Percentiles rank a stretch among this genome's conserved stretches.
Conservation (phyloP, 2,329 filamentous ascomycete species). For the Phyllachora maydis region DNA sequence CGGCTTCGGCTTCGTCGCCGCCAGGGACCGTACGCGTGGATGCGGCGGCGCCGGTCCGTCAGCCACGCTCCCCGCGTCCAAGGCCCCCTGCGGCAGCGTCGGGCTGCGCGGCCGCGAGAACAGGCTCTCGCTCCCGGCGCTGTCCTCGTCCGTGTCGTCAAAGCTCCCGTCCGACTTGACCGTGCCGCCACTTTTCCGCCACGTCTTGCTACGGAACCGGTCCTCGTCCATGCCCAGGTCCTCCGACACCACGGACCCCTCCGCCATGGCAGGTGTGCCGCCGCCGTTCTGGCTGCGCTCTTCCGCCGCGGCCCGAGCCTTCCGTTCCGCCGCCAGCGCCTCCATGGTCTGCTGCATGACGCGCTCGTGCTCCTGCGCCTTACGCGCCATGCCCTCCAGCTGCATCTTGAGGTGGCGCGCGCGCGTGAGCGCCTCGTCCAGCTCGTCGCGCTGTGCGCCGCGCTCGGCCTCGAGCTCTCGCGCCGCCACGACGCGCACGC, state of each 20-base stretch:
- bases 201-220: constrained; percentile 15
- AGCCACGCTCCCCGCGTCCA: constrained; percentile 4
- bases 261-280: constrained; percentile 4
- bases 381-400: constrained; percentile 34
- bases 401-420: constrained; percentile 33
- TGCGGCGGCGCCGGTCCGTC: constrained; percentile 4
- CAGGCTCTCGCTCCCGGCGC: constrained; percentile 26
- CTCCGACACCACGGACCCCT: constrained; percentile 23
- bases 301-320: constrained; percentile 19
- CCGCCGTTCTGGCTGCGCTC: constrained; percentile 6
- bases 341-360: constrained; percentile 21
- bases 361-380: constrained; percentile 30
- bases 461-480: constrained; percentile 29
- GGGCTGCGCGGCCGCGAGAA: constrained; percentile 41
- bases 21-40: constrained; percentile 3
- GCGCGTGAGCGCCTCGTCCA: constrained; percentile 31
- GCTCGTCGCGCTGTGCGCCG: constrained; percentile 30
- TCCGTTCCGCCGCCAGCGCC: constrained; percentile 28
- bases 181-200: constrained; percentile 15
- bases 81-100: constrained; percentile 17
- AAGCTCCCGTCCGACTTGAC: constrained; percentile 20
- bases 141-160: constrained; percentile 29
- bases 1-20: constrained; percentile 3
- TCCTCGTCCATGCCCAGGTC: constrained; percentile 34
- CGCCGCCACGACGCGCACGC: constrained; percentile 25